Evolutionary conservation across 495 filamentous ascomycete species (phyloP).

Genomic region (Penicillium cataractarum): DNA sequence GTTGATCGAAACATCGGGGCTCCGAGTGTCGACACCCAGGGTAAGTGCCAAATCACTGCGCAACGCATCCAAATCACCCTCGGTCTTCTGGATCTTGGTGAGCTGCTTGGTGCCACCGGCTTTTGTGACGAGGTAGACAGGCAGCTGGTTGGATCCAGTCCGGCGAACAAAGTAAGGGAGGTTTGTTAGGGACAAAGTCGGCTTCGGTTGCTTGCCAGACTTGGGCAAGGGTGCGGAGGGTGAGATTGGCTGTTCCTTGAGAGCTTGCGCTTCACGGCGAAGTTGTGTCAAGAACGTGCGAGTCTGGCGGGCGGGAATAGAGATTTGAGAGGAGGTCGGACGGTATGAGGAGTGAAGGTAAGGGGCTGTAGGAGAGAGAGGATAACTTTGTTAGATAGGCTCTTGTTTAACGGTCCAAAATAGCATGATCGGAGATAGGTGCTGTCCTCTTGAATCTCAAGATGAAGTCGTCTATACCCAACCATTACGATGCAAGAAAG

Average conservation of each 20-base stretch:
- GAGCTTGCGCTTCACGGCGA: slow-evolving; percentile 43
- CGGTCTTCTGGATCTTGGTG: slow-evolving; percentile 76
- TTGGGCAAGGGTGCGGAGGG: slow-evolving; percentile 35
- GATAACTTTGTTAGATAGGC: slow-evolving; percentile 4
- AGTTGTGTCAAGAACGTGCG: slow-evolving; percentile 49
- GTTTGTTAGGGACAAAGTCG: slow-evolving; percentile 41
- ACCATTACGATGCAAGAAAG: not conserved
- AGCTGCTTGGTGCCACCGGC: slow-evolving; percentile 75
- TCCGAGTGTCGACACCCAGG: slow-evolving; percentile 47
- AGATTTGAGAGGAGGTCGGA: slow-evolving; percentile 18
- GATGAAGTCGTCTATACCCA: not conserved
- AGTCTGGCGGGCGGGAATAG: slow-evolving; percentile 33
- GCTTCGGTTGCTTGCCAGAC: slow-evolving; percentile 17
- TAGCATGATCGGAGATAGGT: slow-evolving; percentile 1
- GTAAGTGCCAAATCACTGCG: slow-evolving; percentile 51
- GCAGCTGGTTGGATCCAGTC: slow-evolving; percentile 69
- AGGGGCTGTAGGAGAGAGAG: slow-evolving; percentile 19
- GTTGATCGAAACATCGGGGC: slow-evolving; percentile 57
- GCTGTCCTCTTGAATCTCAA: not conserved
- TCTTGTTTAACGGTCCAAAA: not conserved
- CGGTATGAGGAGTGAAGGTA: slow-evolving; percentile 24
- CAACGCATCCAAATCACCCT: slow-evolving; percentile 67
- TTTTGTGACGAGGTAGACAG: slow-evolving; percentile 78
- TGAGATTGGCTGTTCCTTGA: slow-evolving; percentile 38
- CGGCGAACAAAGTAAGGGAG: slow-evolving; percentile 75